phyloP scores from a whole-genome alignment of 164 flowering plant genomes.

The Aristolochia californica region DNA sequence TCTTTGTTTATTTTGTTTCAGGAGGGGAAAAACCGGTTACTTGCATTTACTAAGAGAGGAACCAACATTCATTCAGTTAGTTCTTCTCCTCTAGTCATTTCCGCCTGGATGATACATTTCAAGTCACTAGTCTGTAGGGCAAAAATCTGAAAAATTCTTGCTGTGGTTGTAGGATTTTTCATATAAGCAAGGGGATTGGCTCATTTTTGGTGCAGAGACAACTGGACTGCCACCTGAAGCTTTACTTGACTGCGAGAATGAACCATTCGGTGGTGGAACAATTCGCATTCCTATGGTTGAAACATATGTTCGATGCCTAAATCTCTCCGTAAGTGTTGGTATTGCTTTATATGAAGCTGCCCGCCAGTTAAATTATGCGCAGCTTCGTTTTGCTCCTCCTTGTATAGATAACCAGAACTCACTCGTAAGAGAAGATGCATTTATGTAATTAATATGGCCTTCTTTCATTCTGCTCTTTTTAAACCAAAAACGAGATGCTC shows the following conservation, averaged over 20 bases:
- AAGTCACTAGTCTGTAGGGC: not conserved
- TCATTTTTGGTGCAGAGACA: conserved; percentile 91
- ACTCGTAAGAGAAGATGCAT: conserved; percentile 59
- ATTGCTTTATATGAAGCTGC: conserved; percentile 87
- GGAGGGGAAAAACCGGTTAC: conserved; percentile 78
- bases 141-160: not conserved
- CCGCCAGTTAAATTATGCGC: conserved; percentile 86
- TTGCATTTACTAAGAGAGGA: conserved; percentile 89
- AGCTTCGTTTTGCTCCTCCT: conserved; percentile 38
- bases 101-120: not conserved
- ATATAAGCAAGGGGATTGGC: conserved; percentile 81
- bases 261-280: conserved; percentile 64
- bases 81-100: conserved; percentile 2
- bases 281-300: conserved; percentile 87
- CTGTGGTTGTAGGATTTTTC: conserved; percentile 55
- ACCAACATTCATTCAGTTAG: conserved; percentile 64
- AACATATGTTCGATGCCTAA: conserved; percentile 89
- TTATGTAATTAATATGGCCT: conserved; percentile 28
- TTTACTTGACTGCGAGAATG: conserved; percentile 52
- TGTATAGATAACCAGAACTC: conserved; percentile 21
- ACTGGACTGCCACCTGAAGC: conserved; percentile 70
- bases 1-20: conserved; percentile 14
- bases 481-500: too few relatives aligned
- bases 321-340: conserved; percentile 89
- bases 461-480: not conserved